Evolutionary conservation across 1,284 basidiomycete genomes (phyloP).

Genomic region (Cryptococcus jaspeensis): DNA sequence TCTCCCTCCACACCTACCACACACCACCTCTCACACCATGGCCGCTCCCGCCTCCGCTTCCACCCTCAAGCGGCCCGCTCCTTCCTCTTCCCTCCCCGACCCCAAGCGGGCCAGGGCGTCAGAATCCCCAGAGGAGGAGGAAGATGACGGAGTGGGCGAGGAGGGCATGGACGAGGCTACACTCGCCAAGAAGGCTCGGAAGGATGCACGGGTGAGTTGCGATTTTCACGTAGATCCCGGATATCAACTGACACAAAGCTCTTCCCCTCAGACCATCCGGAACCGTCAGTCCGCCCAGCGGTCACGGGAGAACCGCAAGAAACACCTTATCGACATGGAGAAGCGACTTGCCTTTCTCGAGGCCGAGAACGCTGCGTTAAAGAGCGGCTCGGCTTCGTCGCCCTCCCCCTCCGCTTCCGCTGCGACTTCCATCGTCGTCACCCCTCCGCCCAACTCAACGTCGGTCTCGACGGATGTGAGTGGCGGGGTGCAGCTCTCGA

Average conservation of each 20-base stretch:
- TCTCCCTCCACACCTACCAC: too few relatives aligned
- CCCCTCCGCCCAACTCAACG: neutral
- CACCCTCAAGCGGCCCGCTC: conserved; percentile 1
- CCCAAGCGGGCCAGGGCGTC: neutral
- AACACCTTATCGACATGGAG: neutral
- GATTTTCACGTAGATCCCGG: too few relatives aligned
- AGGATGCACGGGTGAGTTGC: conserved; percentile 3
- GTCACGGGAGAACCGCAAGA: neutral
- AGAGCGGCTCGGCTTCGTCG: neutral
- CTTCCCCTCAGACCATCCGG: neutral
- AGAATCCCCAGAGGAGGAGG: neutral
- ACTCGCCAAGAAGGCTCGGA: neutral
- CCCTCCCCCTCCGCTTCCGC: neutral
- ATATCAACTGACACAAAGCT: neutral
- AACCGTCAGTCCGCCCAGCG: conserved; percentile 3
- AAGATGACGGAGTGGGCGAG: neutral
- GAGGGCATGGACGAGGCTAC: neutral
- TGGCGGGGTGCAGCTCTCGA: neutral
- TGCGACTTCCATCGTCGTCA: neutral
- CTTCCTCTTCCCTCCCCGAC: neutral
- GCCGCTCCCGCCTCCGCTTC: neutral
- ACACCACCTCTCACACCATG: too few relatives aligned
- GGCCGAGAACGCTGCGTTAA: neutral
- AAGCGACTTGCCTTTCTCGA: neutral
- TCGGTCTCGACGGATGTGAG: too few relatives aligned